Conservation (phyloP, 305 asterid species). For the Andrographis paniculata region DNA sequence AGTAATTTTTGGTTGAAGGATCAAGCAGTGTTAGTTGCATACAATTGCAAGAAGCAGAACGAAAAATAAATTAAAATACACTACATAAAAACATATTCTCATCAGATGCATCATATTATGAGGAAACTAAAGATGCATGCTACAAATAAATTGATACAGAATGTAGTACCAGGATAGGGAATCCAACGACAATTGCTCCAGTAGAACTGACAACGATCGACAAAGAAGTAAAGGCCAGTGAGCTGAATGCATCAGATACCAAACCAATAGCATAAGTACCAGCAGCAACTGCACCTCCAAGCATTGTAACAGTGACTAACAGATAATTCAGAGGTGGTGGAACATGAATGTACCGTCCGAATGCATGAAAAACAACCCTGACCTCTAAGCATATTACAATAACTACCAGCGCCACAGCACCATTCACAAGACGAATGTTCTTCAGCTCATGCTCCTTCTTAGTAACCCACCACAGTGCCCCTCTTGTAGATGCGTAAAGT, state of each 20-base stretch:
- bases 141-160: slow-evolving; percentile 12
- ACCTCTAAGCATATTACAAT: slow-evolving; percentile 84
- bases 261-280: slow-evolving; percentile 81
- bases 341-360: slow-evolving; percentile 93
- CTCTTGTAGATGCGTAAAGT: slow-evolving; percentile 88
- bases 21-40: too few relatives aligned
- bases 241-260: slow-evolving; percentile 79
- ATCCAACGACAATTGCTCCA: slow-evolving; percentile 89
- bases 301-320: slow-evolving; percentile 79
- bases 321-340: slow-evolving; percentile 86
- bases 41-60: too few relatives aligned
- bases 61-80: too few relatives aligned
- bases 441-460: slow-evolving; percentile 73
- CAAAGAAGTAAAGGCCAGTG: slow-evolving; percentile 58
- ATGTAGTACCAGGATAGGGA: slow-evolving; percentile 68
- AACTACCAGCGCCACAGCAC: slow-evolving; percentile 69
- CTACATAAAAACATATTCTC: too few relatives aligned
- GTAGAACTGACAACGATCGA: slow-evolving; percentile 82
- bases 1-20: too few relatives aligned
- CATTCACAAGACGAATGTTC: slow-evolving; percentile 76
- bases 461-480: slow-evolving; percentile 97
- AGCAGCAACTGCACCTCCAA: slow-evolving; percentile 88
- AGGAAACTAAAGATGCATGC: slow-evolving; percentile 12
- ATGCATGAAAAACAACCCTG: slow-evolving; percentile 94
- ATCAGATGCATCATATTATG: slow-evolving; percentile 6